Percentiles rank a stretch among this genome's conserved stretches.
Evolutionary conservation across 179 eudicot species (phyloP).

Genomic region (Actinidia arguta): DNA sequence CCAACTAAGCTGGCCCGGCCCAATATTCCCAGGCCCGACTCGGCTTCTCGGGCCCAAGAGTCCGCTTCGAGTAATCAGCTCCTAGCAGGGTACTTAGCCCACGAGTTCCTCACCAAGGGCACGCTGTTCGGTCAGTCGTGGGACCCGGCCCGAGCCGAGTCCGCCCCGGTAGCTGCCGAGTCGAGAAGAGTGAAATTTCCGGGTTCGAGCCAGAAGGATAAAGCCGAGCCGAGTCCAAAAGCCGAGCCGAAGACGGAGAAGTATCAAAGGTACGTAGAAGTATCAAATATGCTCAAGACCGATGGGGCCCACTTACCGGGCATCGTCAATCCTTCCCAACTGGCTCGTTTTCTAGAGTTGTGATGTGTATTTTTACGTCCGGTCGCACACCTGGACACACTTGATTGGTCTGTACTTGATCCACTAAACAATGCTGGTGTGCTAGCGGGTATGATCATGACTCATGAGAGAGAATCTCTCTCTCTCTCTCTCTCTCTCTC

Average conservation of each 20-base stretch:
- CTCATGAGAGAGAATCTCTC: no score
- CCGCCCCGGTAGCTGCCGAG: slow-evolving; percentile 27
- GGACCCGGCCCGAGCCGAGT: slow-evolving; percentile 54
- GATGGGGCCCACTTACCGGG: slow-evolving; percentile 55
- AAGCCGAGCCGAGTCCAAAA: slow-evolving; percentile 7
- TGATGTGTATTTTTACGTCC: neutral
- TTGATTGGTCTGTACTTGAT: slow-evolving; percentile 38
- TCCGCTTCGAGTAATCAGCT: slow-evolving; percentile 39
- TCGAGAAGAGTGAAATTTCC: slow-evolving; percentile 8
- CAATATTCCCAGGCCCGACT: slow-evolving; percentile 16
- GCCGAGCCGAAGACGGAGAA: slow-evolving; percentile 25
- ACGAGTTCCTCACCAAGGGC: slow-evolving; percentile 56
- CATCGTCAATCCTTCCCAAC: slow-evolving; percentile 58
- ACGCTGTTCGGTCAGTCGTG: slow-evolving; percentile 51
- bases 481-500: no score
- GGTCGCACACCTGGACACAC: neutral
- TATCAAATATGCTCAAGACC: slow-evolving; percentile 41
- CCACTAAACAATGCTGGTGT: slow-evolving; percentile 68
- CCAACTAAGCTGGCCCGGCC: slow-evolving; percentile 34
- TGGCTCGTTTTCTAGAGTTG: slow-evolving; percentile 39
- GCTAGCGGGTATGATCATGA: no score
- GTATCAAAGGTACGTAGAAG: slow-evolving; percentile 41
- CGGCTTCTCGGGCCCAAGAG: neutral
- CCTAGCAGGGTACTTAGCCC: slow-evolving; percentile 60
- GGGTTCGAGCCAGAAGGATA: neutral